Conservation (phyloP, 208 protist species). For the Naegleria fowleri region DNA sequence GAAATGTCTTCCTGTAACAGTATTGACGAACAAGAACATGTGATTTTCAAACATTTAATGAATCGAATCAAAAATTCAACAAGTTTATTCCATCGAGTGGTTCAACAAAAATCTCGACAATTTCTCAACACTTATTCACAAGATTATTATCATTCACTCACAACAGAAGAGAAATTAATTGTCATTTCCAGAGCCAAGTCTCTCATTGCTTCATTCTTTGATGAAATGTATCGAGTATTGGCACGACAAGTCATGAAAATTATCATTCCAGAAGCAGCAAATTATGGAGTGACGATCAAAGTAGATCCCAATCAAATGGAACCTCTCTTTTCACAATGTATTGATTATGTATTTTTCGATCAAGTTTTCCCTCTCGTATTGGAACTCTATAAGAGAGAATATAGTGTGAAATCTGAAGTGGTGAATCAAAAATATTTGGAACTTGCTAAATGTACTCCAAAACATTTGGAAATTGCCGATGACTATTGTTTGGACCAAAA, state of each 20-base stretch:
- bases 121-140: not conserved
- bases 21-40: slow-evolving; percentile 6
- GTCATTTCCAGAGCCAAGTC: not conserved
- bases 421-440: not conserved
- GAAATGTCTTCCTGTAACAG: not conserved
- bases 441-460: not conserved
- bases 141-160: not conserved
- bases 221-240: not conserved
- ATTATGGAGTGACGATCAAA: not conserved
- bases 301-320: not conserved
- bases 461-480: not conserved
- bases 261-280: not conserved
- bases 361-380: not conserved
- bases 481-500: not conserved
- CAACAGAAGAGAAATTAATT: not conserved
- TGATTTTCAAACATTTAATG: not conserved
- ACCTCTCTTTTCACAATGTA: not conserved
- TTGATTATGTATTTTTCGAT: not conserved
- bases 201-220: not conserved
- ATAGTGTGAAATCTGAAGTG: not conserved
- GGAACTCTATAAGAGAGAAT: not conserved
- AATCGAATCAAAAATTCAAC: not conserved
- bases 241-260: not conserved
- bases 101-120: not conserved
- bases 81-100: not conserved